A percentile compares a stretch with the other conserved stretches of the same genome.
phyloP scores from a whole-genome alignment of 2,329 filamentous ascomycete species.

The Beauveria pseudobassiana region DNA sequence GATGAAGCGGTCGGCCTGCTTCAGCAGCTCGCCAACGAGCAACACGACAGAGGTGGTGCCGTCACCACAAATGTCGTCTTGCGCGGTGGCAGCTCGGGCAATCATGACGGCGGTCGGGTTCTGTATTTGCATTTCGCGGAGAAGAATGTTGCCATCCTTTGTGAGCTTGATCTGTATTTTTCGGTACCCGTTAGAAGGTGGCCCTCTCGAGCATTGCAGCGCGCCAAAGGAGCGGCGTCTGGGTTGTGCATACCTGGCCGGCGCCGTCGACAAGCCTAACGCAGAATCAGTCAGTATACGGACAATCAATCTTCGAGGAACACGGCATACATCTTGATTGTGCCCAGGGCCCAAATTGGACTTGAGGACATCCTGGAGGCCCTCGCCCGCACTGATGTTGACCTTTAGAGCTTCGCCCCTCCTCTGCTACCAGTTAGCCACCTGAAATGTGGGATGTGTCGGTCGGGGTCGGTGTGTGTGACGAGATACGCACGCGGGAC shows the following conservation, averaged over 20 bases:
- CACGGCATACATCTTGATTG: constrained; percentile 78
- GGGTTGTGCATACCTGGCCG: constrained; percentile 48
- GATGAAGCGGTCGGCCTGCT: constrained; percentile 95
- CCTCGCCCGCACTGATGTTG: constrained; percentile 95
- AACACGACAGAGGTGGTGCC: constrained; percentile 95
- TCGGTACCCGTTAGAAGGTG: constrained; percentile 10
- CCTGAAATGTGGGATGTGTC: constrained; percentile 22
- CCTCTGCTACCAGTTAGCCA: constrained; percentile 48
- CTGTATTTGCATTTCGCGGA: constrained; percentile 85
- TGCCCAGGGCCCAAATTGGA: constrained; percentile 92
- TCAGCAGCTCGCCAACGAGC: constrained; percentile 90
- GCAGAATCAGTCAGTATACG: constrained; percentile 19
- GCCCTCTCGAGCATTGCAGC: constrained; percentile 18
- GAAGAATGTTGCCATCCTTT: constrained; percentile 89
- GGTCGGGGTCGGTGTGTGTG: constrained; percentile 9
- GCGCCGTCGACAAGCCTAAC: constrained; percentile 60
- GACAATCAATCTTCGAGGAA: not conserved
- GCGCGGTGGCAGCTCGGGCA: constrained; percentile 79
- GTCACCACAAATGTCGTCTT: constrained; percentile 97
- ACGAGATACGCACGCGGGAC: constrained; percentile 64
- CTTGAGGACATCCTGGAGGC: constrained; percentile 86
- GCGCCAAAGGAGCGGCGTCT: constrained; percentile 19
- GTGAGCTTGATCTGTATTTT: constrained; percentile 82
- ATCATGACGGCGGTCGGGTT: constrained; percentile 93
- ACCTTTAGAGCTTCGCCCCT: constrained; percentile 93